Evolutionary conservation across 2,329 filamentous ascomycete genomes (phyloP), one percentile per base, ranked within the genome.

Genomic region (Rasamsonia emersonii): DNA sequence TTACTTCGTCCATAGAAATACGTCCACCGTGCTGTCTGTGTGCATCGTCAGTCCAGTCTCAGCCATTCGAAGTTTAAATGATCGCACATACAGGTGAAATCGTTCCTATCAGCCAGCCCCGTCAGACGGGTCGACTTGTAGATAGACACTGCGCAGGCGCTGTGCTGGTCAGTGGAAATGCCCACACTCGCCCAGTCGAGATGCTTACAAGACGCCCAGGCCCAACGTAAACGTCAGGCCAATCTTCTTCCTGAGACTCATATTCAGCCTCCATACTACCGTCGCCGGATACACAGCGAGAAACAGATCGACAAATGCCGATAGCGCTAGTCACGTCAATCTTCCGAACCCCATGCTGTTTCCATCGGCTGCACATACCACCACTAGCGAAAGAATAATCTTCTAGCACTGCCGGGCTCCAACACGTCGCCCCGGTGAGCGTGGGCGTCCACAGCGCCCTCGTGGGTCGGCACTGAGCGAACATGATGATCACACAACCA

Each of bases 401-500:
- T 13, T 68, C 55, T 3, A 65, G 43, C 24, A 60, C 51, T 38
- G 39, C 47, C 10, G 37, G 46, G 39, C 48, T 49, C 46, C 53
- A 56, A 42, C 57, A 68, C 4, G 24, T 53, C 3, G 54, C 58
- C 9, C 47, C 44, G 3, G 25, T 58, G 46, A 2, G 45, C 41
- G 11, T 53, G 49, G 29, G 32, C 5, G 33, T 38, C 67, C 67
- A 70, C 14, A 61, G 47, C 0, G 61, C 56, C 15, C 34, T 29
- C 1, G 47, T 39, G 0, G 67, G 66, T 2, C 45, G 46, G 43
- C 67, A 70, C 36, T 61, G 62, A 1, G 54, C 60, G 23, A 66
- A 61, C 1, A 66, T 40, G 4, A 67, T 50, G 10, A 64, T 38
- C 11, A 67, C 51, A 24, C 53, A 61, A 5, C 50, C 49, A 1